Evolutionary conservation across 2,329 filamentous ascomycete genomes (phyloP), one percentile per base, ranked within the genome.

Genomic region (Xylaria sp.): DNA sequence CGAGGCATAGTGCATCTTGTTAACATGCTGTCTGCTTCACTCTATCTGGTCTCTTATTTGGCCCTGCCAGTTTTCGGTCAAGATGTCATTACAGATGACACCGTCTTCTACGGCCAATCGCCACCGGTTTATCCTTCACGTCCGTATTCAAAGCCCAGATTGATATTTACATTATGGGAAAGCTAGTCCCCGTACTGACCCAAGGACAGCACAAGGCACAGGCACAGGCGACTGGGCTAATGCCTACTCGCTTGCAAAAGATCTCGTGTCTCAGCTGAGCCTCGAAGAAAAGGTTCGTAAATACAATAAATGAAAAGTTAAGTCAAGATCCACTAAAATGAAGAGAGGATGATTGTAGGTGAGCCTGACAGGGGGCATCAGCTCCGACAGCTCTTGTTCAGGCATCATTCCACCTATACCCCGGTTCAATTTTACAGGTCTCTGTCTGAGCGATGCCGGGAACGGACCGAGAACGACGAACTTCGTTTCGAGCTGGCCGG

Each of bases 401-500:
- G 83, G 82, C 7, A 77, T 73, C 54, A 77, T 80, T 14, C 61
- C 74, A 1, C 52, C 77, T 17, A 77, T 80, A 45, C 73, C 74
- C 2, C 73, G 77, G 11, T 69, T 79, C 23, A 75, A 75, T 50
- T 80, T 80, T 69, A 68, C 73, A 2, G 78, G 78, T 7, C 72
- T 80, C 4, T 80, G 78, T 61, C 74, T 80, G 0, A 79, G 61
- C 71, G 78, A 57, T 64, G 71, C 73, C 52, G 68, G 73, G 15
- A 71, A 74, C 57, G 73, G 73, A 19, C 63, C 73, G 37, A 68
- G 75, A 25, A 69, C 57, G 52, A 75, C 78, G 8, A 75, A 81
- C 68, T 79, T 78, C 43, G 79, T 76, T 33, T 79, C 76, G 25
- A 75, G 77, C 55, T 81, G 79, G 73, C 72, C 75, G 1, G 74